Evolutionary conservation across 768 basidiomycete genomes (phyloP), one percentile per base, ranked within the genome.

Genomic region (Boletus rubropictus): DNA sequence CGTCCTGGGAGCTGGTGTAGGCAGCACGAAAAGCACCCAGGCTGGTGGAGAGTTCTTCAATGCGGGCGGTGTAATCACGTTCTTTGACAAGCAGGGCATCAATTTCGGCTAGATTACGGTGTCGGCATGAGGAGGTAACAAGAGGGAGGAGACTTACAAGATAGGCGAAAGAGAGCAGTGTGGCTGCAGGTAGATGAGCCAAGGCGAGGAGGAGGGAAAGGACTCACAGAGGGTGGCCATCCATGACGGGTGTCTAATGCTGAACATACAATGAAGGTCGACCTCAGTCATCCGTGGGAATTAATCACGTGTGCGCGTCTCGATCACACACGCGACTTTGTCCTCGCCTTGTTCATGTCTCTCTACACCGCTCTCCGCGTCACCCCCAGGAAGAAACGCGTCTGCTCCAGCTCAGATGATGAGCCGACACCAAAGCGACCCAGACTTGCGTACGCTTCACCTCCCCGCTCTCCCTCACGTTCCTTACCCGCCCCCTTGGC

Each of bases 341-440:
- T 15, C 15, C 15, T n/a, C 28, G 10, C 14, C 22, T 29, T 39
- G 18, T 25, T n/a, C 49, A 39, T 55, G 49, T 56, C 50, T 10
- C 50, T 59, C 37, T 55, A 52, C 47, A 37, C 45, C 27, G 65
- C 77, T 14, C 75, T 89, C 20, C 70, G 74, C 37, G 69, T 87
- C 40, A 86, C 86, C 29, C 85, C 84, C 0, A 75, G 62, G 57
- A 89, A 87, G 72, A 86, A 83, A 65, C 79, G 87, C 46, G 67
- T 68, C 44, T 69, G 73, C 29, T 62, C 75, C 20, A 72, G 71
- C 47, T 70, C 71, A 39, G 72, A 77, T 51, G 80, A 81, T 55
- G 78, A 79, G 33, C 64, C 59, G 9, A 68, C 84, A 0, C 86
- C 87, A 42, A 90, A 89, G 69, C 80, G 79, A 63, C 71, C 81